Percentiles rank a stretch among this genome's conserved stretches.
phyloP scores from a whole-genome alignment of 148 eudicot genomes.

The Suaeda aralocaspica region DNA sequence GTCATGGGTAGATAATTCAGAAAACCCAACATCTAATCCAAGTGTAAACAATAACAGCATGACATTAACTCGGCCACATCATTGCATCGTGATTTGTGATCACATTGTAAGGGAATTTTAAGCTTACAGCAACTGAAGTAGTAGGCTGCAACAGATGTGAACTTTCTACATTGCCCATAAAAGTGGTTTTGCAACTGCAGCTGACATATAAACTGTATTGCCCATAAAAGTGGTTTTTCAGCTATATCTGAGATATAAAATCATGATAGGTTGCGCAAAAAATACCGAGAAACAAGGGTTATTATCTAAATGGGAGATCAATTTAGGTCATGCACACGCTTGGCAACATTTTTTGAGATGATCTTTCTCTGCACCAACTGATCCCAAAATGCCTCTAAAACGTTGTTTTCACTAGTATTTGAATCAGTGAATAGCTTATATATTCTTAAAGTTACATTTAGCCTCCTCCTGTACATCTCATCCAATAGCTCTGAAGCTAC shows the following conservation, averaged over 20 bases:
- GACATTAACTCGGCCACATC: no score
- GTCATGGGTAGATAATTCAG: not conserved
- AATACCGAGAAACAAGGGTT: not conserved
- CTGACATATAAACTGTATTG: no score
- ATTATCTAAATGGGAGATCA: slow-evolving; percentile 8
- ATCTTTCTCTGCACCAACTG: slow-evolving; percentile 54
- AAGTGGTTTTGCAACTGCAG: no score
- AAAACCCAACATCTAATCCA: not conserved
- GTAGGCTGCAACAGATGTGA: no score
- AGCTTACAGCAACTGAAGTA: no score
- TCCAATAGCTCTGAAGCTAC: slow-evolving; percentile 54
- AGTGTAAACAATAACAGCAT: not conserved
- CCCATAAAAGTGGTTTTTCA: no score
- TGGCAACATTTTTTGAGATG: slow-evolving; percentile 44
- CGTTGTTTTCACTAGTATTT: slow-evolving; percentile 37
- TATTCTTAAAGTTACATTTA: slow-evolving; percentile 60
- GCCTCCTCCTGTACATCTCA: slow-evolving; percentile 69
- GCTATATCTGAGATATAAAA: no score
- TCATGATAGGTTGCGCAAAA: not conserved
- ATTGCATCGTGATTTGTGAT: no score
- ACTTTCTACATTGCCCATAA: no score
- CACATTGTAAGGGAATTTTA: no score
- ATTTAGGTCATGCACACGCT: slow-evolving; percentile 36
- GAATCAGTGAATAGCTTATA: slow-evolving; percentile 57
- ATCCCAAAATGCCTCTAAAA: slow-evolving; percentile 65